These are phyloP conservation scores for Pichia sp. DNA, from an alignment of 1,139 yeast species.

Conservation along the genomic window DNA sequence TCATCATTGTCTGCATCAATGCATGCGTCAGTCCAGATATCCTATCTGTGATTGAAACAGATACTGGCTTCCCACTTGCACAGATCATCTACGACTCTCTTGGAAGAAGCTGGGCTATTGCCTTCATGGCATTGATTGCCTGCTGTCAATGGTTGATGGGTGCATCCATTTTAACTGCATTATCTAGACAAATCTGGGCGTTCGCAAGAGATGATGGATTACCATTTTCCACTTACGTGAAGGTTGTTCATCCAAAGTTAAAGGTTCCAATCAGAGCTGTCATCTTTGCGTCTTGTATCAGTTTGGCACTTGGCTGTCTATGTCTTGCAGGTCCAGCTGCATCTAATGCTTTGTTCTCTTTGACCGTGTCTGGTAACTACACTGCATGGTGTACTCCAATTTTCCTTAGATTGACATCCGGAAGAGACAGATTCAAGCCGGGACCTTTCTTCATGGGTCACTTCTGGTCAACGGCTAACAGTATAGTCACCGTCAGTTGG, in stretches of 20 bases:
- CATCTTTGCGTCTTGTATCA: slow-evolving; percentile 42
- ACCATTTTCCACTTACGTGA: slow-evolving; percentile 40
- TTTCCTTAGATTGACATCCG: slow-evolving; percentile 36
- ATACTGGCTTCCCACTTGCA: slow-evolving; percentile 53
- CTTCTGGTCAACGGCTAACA: slow-evolving; percentile 25
- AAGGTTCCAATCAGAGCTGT: slow-evolving; percentile 62
- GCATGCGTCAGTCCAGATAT: slow-evolving; percentile 53
- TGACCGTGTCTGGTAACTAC: slow-evolving; percentile 39
- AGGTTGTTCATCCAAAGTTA: slow-evolving; percentile 45
- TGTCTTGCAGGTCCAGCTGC: slow-evolving; percentile 32
- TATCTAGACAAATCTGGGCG: slow-evolving; percentile 47
- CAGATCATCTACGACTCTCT: slow-evolving; percentile 58
- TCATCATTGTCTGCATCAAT: slow-evolving; percentile 46
- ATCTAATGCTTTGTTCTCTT: slow-evolving; percentile 38
- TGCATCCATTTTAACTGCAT: slow-evolving; percentile 45
- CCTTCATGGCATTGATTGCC: slow-evolving; percentile 54
- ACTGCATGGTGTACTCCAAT: slow-evolving; percentile 42
- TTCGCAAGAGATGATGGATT: slow-evolving; percentile 47
- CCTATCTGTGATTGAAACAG: slow-evolving; percentile 35
- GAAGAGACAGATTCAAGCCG: slow-evolving; percentile 30
- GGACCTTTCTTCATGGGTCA: slow-evolving; percentile 31
- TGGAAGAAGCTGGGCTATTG: slow-evolving; percentile 66
- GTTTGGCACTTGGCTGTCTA: slow-evolving; percentile 34
- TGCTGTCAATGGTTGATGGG: slow-evolving; percentile 66
- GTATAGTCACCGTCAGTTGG: slow-evolving; percentile 34